Percentiles rank a stretch among this genome's conserved stretches.
These are phyloP conservation scores for Colletotrichum sp. DNA, from an alignment of 2,329 filamentous ascomycete species.

Conservation along the genomic window DNA sequence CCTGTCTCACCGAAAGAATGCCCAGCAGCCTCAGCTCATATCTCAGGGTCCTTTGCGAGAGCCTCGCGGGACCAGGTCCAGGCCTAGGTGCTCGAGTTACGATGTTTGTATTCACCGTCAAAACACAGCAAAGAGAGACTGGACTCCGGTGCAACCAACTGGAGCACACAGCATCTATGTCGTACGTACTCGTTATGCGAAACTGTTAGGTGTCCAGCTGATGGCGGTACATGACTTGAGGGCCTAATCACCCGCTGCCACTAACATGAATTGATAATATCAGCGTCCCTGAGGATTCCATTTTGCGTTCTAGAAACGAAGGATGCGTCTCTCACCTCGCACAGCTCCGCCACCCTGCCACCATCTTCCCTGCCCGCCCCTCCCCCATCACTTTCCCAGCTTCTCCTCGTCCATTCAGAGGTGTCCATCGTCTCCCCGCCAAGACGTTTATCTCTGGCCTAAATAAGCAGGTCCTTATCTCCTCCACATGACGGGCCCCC, in stretches of 20 bases:
- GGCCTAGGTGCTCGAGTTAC: not conserved
- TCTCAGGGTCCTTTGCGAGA: not conserved
- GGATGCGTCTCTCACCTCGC: not conserved
- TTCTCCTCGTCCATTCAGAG: not conserved
- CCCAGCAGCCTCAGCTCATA: not conserved
- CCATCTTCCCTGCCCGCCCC: slow-evolving; percentile 10
- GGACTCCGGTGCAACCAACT: not conserved
- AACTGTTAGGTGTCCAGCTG: slow-evolving; percentile 8
- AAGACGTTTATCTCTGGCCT: slow-evolving; percentile 21
- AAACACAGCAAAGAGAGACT: not conserved
- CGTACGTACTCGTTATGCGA: slow-evolving; percentile 13
- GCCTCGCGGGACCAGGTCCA: not conserved
- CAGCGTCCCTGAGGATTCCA: not conserved
- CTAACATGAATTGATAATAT: slow-evolving; percentile 12
- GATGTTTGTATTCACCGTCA: not conserved
- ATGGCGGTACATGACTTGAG: not conserved
- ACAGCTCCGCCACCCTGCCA: slow-evolving; percentile 6
- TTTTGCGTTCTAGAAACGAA: slow-evolving; percentile 13
- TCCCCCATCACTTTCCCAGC: not conserved
- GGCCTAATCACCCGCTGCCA: not conserved
- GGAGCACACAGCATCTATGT: not conserved
- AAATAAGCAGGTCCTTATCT: slow-evolving; percentile 22
- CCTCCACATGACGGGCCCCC: slow-evolving; percentile 9
- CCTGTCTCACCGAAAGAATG: slow-evolving; percentile 14
- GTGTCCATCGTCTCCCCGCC: slow-evolving; percentile 5